These are phyloP conservation scores for Fusarium foetens DNA, from an alignment of 2,329 filamentous ascomycete genomes.

Conservation along the genomic window DNA sequence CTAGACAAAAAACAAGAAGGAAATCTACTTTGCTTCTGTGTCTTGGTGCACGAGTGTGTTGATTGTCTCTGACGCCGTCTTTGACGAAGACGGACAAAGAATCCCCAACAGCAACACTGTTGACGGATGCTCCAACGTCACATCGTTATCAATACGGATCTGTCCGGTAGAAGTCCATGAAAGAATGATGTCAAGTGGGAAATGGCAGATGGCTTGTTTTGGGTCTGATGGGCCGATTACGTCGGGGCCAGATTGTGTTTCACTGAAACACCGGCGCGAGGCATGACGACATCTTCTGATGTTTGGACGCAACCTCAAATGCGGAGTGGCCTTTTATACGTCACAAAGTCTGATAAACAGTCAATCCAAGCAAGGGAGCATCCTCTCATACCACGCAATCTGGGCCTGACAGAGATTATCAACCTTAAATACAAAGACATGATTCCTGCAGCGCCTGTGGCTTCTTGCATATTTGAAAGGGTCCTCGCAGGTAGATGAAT, in stretches of 20 bases:
- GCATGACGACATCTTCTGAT: slow-evolving; percentile 37
- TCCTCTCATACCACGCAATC: slow-evolving; percentile 3
- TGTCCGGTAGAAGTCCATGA: not conserved
- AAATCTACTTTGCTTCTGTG: slow-evolving; percentile 35
- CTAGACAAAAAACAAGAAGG: slow-evolving; percentile 44
- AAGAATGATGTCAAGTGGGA: slow-evolving; percentile 26
- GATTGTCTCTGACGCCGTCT: slow-evolving; percentile 11
- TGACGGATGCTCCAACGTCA: slow-evolving; percentile 10
- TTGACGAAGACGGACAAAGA: slow-evolving; percentile 1
- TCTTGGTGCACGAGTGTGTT: slow-evolving; percentile 21
- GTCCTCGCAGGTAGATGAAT: slow-evolving; percentile 6
- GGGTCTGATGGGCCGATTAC: slow-evolving; percentile 8
- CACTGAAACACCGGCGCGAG: slow-evolving; percentile 35
- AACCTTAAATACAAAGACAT: slow-evolving; percentile 1
- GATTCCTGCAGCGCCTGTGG: not conserved
- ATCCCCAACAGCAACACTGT: slow-evolving; percentile 1
- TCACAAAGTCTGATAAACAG: slow-evolving; percentile 27
- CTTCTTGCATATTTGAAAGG: not conserved
- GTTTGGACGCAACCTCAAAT: not conserved
- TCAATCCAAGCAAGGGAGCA: slow-evolving; percentile 23
- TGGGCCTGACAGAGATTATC: not conserved
- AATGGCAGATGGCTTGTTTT: slow-evolving; percentile 6
- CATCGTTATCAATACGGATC: not conserved
- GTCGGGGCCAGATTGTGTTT: slow-evolving; percentile 16
- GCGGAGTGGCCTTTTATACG: slow-evolving; percentile 17